Evolutionary conservation across 2,329 filamentous ascomycete species (phyloP), one percentile per base, ranked within the genome.

Genomic region (Penicillium brasilianum): DNA sequence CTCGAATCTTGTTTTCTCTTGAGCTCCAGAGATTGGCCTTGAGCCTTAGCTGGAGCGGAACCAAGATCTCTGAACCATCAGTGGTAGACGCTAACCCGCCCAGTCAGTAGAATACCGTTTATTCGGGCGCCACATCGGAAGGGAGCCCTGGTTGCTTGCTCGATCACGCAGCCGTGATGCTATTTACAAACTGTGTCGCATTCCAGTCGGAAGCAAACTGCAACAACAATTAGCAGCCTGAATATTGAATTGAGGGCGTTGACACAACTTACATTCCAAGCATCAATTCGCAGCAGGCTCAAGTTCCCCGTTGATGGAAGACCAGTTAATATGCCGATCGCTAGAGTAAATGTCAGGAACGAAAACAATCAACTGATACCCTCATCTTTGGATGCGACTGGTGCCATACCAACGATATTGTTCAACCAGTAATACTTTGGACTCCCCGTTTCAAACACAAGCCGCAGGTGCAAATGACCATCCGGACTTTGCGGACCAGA

Each of bases 391-490:
- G 25, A 28, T 3, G 25, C 6, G 25, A 28, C 25, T 3, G 25
- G 25, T 6, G 25, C 63, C 69, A 54, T 49, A 71, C 69, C 70
- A 53, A 72, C 49, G 44, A 72, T 57, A 58, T 71, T 70, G 56
- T 72, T 72, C 60, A 71, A 44, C 70, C 70, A 72, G 44, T 72
- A 71, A 58, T 71, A 72, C 41, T 67, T 60, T 7, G 63, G 49
- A 61, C 66, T 65, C 0, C 67, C 69, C 0, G 70, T 70, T 51
- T 67, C 64, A 50, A 71, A 70, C 16, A 70, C 18, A 52, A 72
- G 52, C 1, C 64, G 62, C 34, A 71, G 54, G 63, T 71, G 70
- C 41, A 71, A 34, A 39, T 68, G 46, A 1, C 63, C 68, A 37
- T 64, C 63, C 1, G 67, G 64, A 9, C 60, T 57, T 32, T 61